Evolutionary conservation across 352 stramenopile species (phyloP).

Genomic region (Phytophthora ramorum): DNA sequence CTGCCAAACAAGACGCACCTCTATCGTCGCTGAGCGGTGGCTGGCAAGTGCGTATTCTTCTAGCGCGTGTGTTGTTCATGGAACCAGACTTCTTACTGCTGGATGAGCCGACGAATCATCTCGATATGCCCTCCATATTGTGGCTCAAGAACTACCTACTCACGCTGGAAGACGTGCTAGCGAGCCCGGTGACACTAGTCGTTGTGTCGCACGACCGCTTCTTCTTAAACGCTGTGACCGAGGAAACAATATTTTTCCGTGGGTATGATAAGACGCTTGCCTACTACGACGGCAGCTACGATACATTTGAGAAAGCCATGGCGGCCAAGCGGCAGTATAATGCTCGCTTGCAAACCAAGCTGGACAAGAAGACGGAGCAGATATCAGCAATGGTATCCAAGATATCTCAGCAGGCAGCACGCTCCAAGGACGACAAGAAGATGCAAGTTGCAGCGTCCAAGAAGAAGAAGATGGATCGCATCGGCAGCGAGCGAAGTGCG

Average conservation of each 20-base stretch:
- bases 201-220: constrained; percentile 93
- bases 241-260: constrained; percentile 66
- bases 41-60: constrained; percentile 69
- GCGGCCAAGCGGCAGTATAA: constrained; percentile 56
- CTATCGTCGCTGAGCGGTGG: constrained; percentile 61
- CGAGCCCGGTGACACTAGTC: constrained; percentile 76
- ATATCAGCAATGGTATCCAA: constrained; percentile 59
- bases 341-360: constrained; percentile 51
- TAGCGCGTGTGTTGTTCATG: constrained; percentile 71
- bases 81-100: constrained; percentile 92
- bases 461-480: constrained; percentile 75
- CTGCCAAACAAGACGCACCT: constrained; percentile 77
- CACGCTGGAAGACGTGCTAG: constrained; percentile 65
- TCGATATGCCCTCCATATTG: constrained; percentile 87
- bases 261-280: constrained; percentile 61
- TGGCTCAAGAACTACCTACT: constrained; percentile 84
- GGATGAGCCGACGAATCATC: constrained; percentile 93
- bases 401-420: constrained; percentile 46
- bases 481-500: constrained; percentile 56
- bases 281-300: constrained; percentile 72
- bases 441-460: constrained; percentile 66
- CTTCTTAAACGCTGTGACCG: constrained; percentile 93
- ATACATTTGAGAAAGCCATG: constrained; percentile 63
- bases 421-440: constrained; percentile 69
- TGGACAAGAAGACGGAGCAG: constrained; percentile 65